Evolutionary conservation across 495 filamentous ascomycete genomes (phyloP).

Genomic region (Platismatia glauca): DNA sequence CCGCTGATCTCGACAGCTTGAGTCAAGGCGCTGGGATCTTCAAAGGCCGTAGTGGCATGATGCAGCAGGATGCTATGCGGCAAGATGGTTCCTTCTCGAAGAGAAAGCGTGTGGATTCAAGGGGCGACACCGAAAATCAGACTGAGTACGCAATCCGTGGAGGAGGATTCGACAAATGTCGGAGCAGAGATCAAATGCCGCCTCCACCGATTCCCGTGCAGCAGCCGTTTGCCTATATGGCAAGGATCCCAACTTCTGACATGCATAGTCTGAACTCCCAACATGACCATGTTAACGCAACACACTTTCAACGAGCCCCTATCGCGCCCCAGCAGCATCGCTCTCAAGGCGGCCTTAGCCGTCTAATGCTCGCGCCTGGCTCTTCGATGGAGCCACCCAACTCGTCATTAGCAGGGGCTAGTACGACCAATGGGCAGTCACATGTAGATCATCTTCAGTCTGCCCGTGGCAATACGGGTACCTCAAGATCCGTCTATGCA

Average conservation of each 20-base stretch:
- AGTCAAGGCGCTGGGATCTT: slow-evolving; percentile 1
- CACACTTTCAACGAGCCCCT: slow-evolving; percentile 1
- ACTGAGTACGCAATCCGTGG: background rate
- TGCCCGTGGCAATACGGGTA: background rate
- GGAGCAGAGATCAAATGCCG: slow-evolving; percentile 22
- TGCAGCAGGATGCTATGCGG: background rate
- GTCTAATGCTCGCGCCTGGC: background rate
- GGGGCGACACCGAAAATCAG: background rate
- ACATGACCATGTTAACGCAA: background rate
- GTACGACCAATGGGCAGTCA: background rate
- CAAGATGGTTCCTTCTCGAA: slow-evolving; percentile 7
- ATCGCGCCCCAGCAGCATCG: slow-evolving; percentile 4
- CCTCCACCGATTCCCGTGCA: slow-evolving; percentile 14
- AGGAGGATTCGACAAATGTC: background rate
- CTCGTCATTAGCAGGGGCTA: background rate
- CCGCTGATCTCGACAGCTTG: slow-evolving; percentile 15
- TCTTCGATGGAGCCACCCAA: background rate
- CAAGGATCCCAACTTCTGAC: background rate
- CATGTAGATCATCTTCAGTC: background rate
- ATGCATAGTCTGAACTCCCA: background rate
- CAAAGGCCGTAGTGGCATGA: background rate
- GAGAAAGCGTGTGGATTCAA: slow-evolving; percentile 10
- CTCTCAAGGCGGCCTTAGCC: background rate
- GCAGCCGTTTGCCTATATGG: background rate
- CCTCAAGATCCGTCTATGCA: background rate